Percentiles rank a stretch among this genome's conserved stretches.
Evolutionary conservation across 805 yeast species (phyloP).

Genomic region (Ogataea polymorpha): DNA sequence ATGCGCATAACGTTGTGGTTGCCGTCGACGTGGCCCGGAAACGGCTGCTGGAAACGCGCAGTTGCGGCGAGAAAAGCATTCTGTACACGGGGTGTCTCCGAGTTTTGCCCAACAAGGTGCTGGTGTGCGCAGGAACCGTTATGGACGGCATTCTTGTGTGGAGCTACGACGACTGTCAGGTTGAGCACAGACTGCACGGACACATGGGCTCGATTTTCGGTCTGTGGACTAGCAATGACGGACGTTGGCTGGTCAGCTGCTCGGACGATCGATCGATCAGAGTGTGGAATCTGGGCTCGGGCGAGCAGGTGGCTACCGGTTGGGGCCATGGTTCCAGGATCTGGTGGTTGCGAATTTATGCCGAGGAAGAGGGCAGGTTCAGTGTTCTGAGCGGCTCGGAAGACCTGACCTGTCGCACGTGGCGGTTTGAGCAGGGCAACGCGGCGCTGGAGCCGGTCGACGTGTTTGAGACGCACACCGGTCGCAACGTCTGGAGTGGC

Average conservation of each 20-base stretch:
- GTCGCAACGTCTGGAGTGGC: slow-evolving; percentile 85
- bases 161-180: slow-evolving; percentile 45
- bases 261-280: slow-evolving; percentile 92
- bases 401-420: slow-evolving; percentile 79
- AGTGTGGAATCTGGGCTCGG: slow-evolving; percentile 61
- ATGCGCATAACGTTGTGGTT: slow-evolving; percentile 75
- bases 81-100: slow-evolving; percentile 82
- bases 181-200: slow-evolving; percentile 56
- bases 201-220: slow-evolving; percentile 94
- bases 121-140: slow-evolving; percentile 88
- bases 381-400: slow-evolving; percentile 71
- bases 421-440: slow-evolving; percentile 47
- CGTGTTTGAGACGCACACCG: slow-evolving; percentile 69
- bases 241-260: slow-evolving; percentile 65
- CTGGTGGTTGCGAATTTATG: slow-evolving; percentile 71
- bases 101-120: slow-evolving; percentile 40
- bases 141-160: slow-evolving; percentile 84
- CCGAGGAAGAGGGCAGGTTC: slow-evolving; percentile 26
- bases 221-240: slow-evolving; percentile 58
- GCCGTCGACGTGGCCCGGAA: slow-evolving; percentile 29
- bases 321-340: slow-evolving; percentile 98
- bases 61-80: slow-evolving; percentile 72
- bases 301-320: slow-evolving; percentile 66
- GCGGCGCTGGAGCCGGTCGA: slow-evolving; percentile 40
- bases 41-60: slow-evolving; percentile 31